phyloP scores from a whole-genome alignment of 129 eudicot species.

The Flaveria linearis region DNA sequence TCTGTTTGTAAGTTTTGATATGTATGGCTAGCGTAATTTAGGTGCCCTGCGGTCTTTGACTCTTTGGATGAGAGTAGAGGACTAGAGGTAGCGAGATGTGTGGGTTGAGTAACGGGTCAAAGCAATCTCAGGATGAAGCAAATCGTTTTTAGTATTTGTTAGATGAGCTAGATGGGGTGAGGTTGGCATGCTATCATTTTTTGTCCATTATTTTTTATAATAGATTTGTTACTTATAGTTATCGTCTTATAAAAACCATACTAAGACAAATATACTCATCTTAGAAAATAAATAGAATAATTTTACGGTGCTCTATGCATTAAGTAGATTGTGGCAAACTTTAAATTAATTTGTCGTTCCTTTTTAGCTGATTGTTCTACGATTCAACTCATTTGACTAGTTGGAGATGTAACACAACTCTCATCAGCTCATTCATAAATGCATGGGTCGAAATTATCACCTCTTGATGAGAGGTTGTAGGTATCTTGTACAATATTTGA shows the following conservation, averaged over 20 bases:
- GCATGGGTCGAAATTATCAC: not conserved
- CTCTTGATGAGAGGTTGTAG: constrained; percentile 19
- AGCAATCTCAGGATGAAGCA: not conserved
- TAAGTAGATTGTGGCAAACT: not conserved
- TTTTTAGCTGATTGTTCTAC: not conserved
- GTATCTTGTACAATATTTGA: constrained; percentile 12
- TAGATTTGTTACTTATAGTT: not conserved
- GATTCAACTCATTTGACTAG: not conserved
- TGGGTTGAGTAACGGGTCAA: not conserved
- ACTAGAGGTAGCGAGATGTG: not conserved
- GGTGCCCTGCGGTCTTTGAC: not conserved
- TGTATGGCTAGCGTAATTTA: constrained; percentile 28
- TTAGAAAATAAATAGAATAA: not conserved
- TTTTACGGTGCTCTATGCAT: too few relatives aligned
- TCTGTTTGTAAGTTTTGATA: constrained; percentile 27
- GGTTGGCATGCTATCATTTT: not conserved
- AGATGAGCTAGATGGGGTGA: not conserved
- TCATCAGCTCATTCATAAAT: not conserved
- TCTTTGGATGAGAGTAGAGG: not conserved
- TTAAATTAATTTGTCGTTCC: not conserved
- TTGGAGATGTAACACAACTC: not conserved
- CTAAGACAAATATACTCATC: not conserved
- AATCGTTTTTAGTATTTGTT: not conserved
- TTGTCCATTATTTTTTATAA: not conserved
- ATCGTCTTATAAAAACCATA: not conserved